Evolutionary conservation across 495 filamentous ascomycete genomes (phyloP).

Genomic region (Ascobolus immersus): DNA sequence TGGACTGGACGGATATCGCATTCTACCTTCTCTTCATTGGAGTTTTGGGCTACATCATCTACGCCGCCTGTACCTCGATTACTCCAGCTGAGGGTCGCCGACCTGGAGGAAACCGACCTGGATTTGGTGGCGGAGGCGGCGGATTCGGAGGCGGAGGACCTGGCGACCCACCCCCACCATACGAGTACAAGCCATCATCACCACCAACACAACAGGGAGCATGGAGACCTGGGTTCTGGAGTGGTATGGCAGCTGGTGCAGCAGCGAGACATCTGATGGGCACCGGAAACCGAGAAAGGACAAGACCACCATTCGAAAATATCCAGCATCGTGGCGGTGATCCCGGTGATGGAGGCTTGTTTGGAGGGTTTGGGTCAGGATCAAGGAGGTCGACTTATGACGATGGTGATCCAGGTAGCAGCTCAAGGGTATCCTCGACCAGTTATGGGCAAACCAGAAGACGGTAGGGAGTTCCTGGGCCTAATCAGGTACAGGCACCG

Average conservation of each 20-base stretch:
- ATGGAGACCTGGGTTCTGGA: conserved; percentile 80
- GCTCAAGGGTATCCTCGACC: conserved; percentile 44
- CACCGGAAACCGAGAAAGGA: conserved; percentile 19
- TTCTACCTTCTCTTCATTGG: conserved; percentile 20
- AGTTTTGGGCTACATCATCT: conserved; percentile 28
- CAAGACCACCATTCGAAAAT: conserved; percentile 13
- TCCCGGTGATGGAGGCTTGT: conserved; percentile 6
- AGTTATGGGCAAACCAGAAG: conserved; percentile 76
- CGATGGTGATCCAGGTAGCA: conserved; percentile 21
- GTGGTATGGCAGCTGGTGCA: conserved; percentile 43
- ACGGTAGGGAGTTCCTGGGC: too few relatives aligned
- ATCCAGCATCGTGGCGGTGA: too few relatives aligned
- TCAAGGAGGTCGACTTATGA: conserved; percentile 28
- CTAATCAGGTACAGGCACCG: too few relatives aligned
- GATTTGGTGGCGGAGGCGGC: conserved; percentile 26
- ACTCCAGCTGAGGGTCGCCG: conserved; percentile 13
- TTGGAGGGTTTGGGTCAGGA: conserved; percentile 15
- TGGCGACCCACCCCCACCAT: conserved; percentile 33
- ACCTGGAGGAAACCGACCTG: conserved; percentile 22
- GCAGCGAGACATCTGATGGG: conserved; percentile 46
- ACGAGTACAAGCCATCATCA: conserved; percentile 19
- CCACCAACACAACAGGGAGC: conserved; percentile 20
- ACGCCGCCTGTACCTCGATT: conserved; percentile 17
- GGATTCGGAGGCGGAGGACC: conserved; percentile 28
- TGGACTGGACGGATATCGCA: conserved; percentile 10